phyloP scores from a whole-genome alignment of 352 stramenopile genomes.

The Thalassiosira tumida region DNA sequence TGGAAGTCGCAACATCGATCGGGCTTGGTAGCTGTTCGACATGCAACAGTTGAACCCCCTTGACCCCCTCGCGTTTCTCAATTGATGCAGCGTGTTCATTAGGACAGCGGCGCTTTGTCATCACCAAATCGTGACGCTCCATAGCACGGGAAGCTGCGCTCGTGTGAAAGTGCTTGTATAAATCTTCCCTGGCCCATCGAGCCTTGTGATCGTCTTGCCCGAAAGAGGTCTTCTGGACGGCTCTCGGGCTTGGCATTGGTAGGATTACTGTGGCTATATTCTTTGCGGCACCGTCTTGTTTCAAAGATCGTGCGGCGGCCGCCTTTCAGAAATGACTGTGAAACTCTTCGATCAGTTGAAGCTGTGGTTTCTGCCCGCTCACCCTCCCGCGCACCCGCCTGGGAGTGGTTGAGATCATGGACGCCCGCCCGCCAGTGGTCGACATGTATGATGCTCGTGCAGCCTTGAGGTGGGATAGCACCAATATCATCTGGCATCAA shows the following conservation, averaged over 20 bases:
- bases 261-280: neutral
- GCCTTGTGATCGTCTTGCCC: neutral
- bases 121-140: constrained; percentile 59
- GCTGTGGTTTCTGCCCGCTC: too few species aligned
- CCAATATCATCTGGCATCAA: too few species aligned
- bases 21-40: constrained; percentile 31
- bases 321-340: constrained; percentile 32
- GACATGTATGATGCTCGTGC: neutral
- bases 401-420: neutral
- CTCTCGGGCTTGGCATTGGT: neutral
- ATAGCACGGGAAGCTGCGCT: constrained; percentile 43
- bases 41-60: too few species aligned
- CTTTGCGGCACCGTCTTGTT: neutral
- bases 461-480: neutral
- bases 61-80: too few species aligned
- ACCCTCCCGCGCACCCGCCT: too few species aligned
- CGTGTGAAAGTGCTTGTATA: constrained; percentile 67
- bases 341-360: neutral
- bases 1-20: constrained; percentile 40
- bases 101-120: constrained; percentile 43
- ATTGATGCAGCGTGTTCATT: too few species aligned
- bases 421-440: neutral
- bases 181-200: constrained; percentile 52
- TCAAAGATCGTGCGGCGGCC: constrained; percentile 7
- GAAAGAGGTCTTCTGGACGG: neutral